Conservation (phyloP, 495 filamentous ascomycete genomes). For the Penicillium samsonianum region DNA sequence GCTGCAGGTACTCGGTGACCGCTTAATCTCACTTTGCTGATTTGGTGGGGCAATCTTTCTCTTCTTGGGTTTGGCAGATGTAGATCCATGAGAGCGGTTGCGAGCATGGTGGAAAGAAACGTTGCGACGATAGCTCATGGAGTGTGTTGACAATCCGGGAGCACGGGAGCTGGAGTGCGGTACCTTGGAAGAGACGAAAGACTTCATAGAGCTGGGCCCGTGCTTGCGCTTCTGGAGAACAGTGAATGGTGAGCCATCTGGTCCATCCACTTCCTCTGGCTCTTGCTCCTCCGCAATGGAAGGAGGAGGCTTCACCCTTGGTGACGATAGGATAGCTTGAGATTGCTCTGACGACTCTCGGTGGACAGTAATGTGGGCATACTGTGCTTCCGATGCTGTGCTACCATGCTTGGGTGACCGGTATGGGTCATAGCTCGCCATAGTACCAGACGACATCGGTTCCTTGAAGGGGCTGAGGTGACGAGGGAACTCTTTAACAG, state of each 20-base stretch:
- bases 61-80: conserved; percentile 28
- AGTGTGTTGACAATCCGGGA: conserved; percentile 55
- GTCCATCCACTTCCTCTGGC: conserved; percentile 15
- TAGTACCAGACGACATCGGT: conserved; percentile 45
- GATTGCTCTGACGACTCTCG: conserved; percentile 32
- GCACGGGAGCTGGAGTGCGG: conserved; percentile 58
- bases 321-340: background rate
- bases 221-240: conserved; percentile 39
- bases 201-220: conserved; percentile 41
- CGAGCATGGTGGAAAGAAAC: conserved; percentile 75
- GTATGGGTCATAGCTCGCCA: conserved; percentile 81
- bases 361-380: conserved; percentile 69
- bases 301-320: conserved; percentile 24
- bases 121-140: conserved; percentile 67
- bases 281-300: conserved; percentile 31
- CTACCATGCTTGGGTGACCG: conserved; percentile 61
- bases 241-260: conserved; percentile 35
- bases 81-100: conserved; percentile 45
- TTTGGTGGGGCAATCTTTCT: conserved; percentile 17
- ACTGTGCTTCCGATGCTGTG: conserved; percentile 40
- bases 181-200: conserved; percentile 39
- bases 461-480: conserved; percentile 48
- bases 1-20: conserved; percentile 34
- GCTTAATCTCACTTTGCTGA: conserved; percentile 20
- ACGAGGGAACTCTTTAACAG: conserved; percentile 60